phyloP scores from a whole-genome alignment of 1,284 basidiomycete species.

The Ceratobasidium sp. region DNA sequence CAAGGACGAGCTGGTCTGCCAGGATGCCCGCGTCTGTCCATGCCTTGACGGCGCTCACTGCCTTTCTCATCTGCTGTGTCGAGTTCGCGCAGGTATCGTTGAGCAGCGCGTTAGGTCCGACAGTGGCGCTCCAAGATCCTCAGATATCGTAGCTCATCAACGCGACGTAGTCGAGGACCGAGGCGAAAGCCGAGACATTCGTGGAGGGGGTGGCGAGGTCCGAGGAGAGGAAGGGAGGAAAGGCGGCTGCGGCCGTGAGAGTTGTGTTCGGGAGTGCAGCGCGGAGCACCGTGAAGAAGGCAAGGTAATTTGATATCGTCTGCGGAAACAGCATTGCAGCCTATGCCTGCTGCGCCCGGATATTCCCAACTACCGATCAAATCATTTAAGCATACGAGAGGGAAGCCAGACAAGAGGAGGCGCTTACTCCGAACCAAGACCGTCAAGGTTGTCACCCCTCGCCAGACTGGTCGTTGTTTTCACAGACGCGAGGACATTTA shows the following conservation, averaged over 20 bases:
- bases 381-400: too few relatives aligned
- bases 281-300: slow-evolving; percentile 61
- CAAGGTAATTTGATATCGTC: slow-evolving; percentile 61
- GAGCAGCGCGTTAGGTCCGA: slow-evolving; percentile 66
- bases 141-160: slow-evolving; percentile 69
- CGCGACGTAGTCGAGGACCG: slow-evolving; percentile 64
- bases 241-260: slow-evolving; percentile 63
- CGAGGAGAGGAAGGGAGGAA: slow-evolving; percentile 60
- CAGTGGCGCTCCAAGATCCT: slow-evolving; percentile 57
- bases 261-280: slow-evolving; percentile 58
- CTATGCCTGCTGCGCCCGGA: slow-evolving; percentile 59
- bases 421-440: slow-evolving; percentile 59
- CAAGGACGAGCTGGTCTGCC: slow-evolving; percentile 64
- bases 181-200: slow-evolving; percentile 62
- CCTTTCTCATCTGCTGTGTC: slow-evolving; percentile 45
- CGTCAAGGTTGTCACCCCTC: slow-evolving; percentile 61
- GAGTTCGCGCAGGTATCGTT: slow-evolving; percentile 61
- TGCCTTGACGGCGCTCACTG: slow-evolving; percentile 57
- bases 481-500: too few relatives aligned
- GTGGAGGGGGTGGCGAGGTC: slow-evolving; percentile 57
- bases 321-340: slow-evolving; percentile 57
- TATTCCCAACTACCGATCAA: slow-evolving; percentile 62
- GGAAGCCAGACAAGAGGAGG: background rate
- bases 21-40: slow-evolving; percentile 66
- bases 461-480: slow-evolving; percentile 60